Evolutionary conservation across 345 rosid species (phyloP).

Genomic region (Gossypium mustelinum): DNA sequence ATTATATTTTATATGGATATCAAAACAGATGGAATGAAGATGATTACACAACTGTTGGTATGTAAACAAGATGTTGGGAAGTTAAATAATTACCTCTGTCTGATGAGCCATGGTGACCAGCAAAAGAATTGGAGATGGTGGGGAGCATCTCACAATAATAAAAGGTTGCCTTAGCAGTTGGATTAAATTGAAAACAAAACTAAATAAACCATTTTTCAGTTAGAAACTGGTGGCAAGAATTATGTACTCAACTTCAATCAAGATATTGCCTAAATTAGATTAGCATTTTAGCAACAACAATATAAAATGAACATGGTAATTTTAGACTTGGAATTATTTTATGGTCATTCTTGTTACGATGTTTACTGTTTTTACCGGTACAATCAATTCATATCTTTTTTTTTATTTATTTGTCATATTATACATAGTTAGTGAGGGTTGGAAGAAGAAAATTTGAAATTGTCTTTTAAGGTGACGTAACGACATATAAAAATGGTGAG

Average conservation of each 20-base stretch:
- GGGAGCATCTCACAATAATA: neutral
- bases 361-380: too few species aligned
- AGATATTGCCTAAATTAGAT: neutral
- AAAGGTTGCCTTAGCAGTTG: neutral
- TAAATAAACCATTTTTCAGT: slow-evolving; percentile 6
- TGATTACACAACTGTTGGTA: neutral
- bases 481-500: too few species aligned
- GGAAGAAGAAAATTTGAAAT: too few species aligned
- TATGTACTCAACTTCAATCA: neutral
- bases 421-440: too few species aligned
- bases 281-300: neutral
- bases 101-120: neutral
- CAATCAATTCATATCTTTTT: too few species aligned
- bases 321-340: too few species aligned
- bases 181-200: neutral
- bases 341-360: too few species aligned
- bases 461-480: too few species aligned
- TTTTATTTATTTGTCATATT: too few species aligned
- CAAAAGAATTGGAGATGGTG: neutral
- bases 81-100: neutral
- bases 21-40: neutral
- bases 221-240: neutral
- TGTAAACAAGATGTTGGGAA: neutral
- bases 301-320: too few species aligned
- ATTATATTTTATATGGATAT: too few species aligned